Percentiles rank a stretch among this genome's conserved stretches.
Evolutionary conservation across 179 eudicot genomes (phyloP).

Genomic region (Spinacia oleracea): DNA sequence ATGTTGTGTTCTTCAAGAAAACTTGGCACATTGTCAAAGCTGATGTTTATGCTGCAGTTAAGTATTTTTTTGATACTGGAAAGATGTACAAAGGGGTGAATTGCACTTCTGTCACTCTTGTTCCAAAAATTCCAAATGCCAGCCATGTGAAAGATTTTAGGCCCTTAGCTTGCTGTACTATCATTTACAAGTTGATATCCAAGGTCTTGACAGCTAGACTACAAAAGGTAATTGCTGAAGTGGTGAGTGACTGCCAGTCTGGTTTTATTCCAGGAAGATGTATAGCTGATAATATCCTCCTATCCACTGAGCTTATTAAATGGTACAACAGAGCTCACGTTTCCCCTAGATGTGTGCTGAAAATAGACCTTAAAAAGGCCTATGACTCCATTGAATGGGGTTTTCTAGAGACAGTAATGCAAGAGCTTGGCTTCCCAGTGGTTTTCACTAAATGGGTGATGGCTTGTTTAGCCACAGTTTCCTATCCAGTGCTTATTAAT

Average conservation of each 20-base stretch:
- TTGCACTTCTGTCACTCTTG: not conserved
- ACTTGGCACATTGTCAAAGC: not conserved
- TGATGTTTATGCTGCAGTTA: not conserved
- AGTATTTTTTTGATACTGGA: no score
- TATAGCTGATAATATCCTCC: no score
- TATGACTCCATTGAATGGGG: not conserved
- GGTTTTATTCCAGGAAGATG: no score
- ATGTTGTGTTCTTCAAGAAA: not conserved
- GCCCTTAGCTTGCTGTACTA: conserved; percentile 2
- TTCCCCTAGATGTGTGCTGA: not conserved
- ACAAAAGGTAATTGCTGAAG: not conserved
- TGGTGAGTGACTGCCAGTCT: not conserved
- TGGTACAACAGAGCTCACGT: not conserved
- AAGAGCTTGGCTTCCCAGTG: not conserved
- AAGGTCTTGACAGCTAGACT: no score
- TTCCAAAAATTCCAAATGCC: not conserved
- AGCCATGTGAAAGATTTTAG: not conserved
- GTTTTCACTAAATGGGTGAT: not conserved
- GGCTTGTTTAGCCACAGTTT: not conserved
- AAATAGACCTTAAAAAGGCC: not conserved
- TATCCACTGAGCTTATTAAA: no score
- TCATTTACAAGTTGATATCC: no score
- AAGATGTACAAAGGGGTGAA: no score
- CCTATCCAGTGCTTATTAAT: not conserved
- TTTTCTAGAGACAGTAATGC: not conserved